Base-by-base conservation (phyloP, 2,329 filamentous ascomycete genomes). In the Aspergillus aculeatinus region DNA sequence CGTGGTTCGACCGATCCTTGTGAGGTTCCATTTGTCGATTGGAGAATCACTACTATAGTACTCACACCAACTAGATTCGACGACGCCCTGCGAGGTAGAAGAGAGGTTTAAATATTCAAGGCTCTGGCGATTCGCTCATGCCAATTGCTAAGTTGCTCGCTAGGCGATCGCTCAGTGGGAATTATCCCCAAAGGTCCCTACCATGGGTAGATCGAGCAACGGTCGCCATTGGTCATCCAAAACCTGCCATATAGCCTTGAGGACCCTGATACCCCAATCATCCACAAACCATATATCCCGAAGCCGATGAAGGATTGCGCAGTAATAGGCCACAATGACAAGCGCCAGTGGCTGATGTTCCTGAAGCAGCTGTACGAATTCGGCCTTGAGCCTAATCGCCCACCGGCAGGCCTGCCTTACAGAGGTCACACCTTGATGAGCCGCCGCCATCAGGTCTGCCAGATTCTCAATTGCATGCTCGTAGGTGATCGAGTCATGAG, bases 221-320 rank as follows among this genome's bases (percentile, higher is more conserved):
- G 70, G 67, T 57, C 68, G 72, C 71, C 72, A 74, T 50, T 67
- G 59, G 35, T 68, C 68, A 55, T 74, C 70, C 49, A 76, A 49
- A 16, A 70, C 60, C 35, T 64, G 59, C 71, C 73, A 75, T 23
- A 89, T 81, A 21, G 87, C 87, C 70, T 85, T 84, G 7, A 90
- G 84, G 67, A 90, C 87, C 58, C 86, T 82, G 16, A 83, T 82
- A 19, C 87, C 83, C 67, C 89, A 87, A 47, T 87, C 87, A 39
- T 85, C 81, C 10, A 90, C 76, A 84, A 87, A 91, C 89, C 89
- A 91, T 5, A 69, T 68, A 31, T 88, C 77, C 29, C 80, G 73
- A 61, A 88, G 81, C 62, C 85, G 80, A 44, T 82, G 81, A 65
- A 87, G 84, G 21, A 90, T 77, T 53, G 79, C 25, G 87, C 80